Evolutionary conservation across 108 stramenopile genomes (phyloP).

Genomic region (Cyclotella atomus): DNA sequence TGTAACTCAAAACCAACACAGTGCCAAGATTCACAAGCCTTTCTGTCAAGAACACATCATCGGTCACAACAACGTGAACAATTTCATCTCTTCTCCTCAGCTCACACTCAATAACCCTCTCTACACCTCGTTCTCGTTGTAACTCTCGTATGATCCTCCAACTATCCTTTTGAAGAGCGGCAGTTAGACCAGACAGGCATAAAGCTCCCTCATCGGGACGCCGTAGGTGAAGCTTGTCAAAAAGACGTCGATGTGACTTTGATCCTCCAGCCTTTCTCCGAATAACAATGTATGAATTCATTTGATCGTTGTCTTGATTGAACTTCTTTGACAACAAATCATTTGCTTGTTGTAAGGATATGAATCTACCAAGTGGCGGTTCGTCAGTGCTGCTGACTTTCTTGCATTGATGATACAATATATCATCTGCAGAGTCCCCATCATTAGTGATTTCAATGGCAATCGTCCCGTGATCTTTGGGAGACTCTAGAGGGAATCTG

Average conservation of each 20-base stretch:
- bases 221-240: slow-evolving; percentile 53
- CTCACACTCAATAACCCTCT: slow-evolving; percentile 54
- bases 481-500: slow-evolving; percentile 23
- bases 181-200: slow-evolving; percentile 45
- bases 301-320: slow-evolving; percentile 24
- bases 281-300: slow-evolving; percentile 47
- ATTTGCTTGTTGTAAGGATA: slow-evolving; percentile 32
- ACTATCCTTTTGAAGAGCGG: slow-evolving; percentile 38
- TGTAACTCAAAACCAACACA: slow-evolving; percentile 46
- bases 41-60: slow-evolving; percentile 53
- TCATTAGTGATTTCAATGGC: slow-evolving; percentile 44
- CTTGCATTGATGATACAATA: slow-evolving; percentile 28
- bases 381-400: background rate
- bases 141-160: slow-evolving; percentile 39
- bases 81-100: slow-evolving; percentile 43
- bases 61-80: slow-evolving; percentile 44
- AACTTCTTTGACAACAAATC: slow-evolving; percentile 21
- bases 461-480: slow-evolving; percentile 10
- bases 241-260: slow-evolving; percentile 48
- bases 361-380: slow-evolving; percentile 4
- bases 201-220: slow-evolving; percentile 51
- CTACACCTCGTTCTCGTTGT: slow-evolving; percentile 39
- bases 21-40: slow-evolving; percentile 28
- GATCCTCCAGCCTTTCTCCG: slow-evolving; percentile 53
- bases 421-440: slow-evolving; percentile 50